Percentiles rank a stretch among this genome's conserved stretches.
These are phyloP conservation scores for Scedosporium aurantiacum DNA, from an alignment of 2,329 filamentous ascomycete species.

Conservation along the genomic window DNA sequence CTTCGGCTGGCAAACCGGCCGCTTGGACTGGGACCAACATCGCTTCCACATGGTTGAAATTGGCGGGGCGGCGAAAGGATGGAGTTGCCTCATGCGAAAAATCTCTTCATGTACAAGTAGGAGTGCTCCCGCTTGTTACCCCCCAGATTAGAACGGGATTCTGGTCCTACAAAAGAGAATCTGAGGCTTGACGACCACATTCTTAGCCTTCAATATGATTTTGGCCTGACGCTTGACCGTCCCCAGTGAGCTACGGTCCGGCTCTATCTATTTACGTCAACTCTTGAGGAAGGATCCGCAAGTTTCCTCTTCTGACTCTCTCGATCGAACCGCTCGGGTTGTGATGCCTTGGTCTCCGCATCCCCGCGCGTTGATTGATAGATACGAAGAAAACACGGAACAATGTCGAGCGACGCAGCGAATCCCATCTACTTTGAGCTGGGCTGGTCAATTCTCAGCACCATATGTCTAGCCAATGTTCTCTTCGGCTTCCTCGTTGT, in stretches of 20 bases:
- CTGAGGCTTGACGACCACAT: too few species aligned
- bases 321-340: too few species aligned
- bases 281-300: background rate
- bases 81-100: background rate
- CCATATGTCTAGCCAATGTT: conserved; percentile 28
- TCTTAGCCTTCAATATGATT: background rate
- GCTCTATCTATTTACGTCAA: background rate
- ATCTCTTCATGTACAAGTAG: too few species aligned
- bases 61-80: background rate
- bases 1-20: background rate
- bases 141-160: background rate
- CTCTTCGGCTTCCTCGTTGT: conserved; percentile 26
- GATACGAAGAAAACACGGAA: background rate
- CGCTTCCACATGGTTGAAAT: background rate
- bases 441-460: conserved; percentile 34
- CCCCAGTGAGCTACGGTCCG: background rate
- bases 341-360: too few species aligned
- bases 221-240: background rate
- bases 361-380: too few species aligned
- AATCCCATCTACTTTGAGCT: conserved; percentile 26
- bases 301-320: background rate
- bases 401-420: background rate
- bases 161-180: too few species aligned
- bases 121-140: background rate
- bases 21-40: background rate